phyloP scores from a whole-genome alignment of 75 land plant species.

The Isoetes taiwanensis region DNA sequence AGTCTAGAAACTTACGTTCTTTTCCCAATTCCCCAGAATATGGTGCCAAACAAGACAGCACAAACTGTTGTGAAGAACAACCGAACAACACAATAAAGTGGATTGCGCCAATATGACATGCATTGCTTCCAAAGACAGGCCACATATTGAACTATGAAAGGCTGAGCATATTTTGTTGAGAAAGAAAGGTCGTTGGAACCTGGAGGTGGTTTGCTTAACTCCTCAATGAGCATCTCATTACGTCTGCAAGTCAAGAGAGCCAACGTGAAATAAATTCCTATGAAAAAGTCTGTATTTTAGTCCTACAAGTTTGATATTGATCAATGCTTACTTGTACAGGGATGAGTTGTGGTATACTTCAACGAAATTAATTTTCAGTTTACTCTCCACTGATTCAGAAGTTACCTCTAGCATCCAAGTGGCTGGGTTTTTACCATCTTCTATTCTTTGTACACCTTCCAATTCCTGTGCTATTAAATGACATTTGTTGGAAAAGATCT shows the following conservation, averaged over 20 bases:
- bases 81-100: constrained; percentile 28
- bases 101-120: constrained; percentile 32
- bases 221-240: constrained; percentile 21
- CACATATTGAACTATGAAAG: constrained; percentile 10
- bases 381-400: constrained; percentile 16
- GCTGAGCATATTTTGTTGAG: constrained; percentile 20
- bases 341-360: constrained; percentile 24
- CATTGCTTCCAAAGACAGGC: constrained; percentile 39
- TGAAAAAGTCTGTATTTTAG: no score
- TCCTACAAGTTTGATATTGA: no score
- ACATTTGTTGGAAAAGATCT: no score
- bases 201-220: constrained; percentile 12
- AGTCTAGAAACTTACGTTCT: constrained; percentile 45
- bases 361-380: constrained; percentile 19
- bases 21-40: constrained; percentile 25
- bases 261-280: no score
- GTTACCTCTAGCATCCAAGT: constrained; percentile 88
- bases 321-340: constrained; percentile 15
- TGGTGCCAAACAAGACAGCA: constrained; percentile 29
- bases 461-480: no score
- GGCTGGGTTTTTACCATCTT: constrained; percentile 64
- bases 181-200: constrained; percentile 24
- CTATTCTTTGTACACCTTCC: constrained; percentile 25
- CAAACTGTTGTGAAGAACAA: constrained; percentile 31
- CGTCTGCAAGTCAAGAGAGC: no score